Base-by-base conservation (phyloP, 495 filamentous ascomycete species). In the Astrocystis sublimbata region DNA sequence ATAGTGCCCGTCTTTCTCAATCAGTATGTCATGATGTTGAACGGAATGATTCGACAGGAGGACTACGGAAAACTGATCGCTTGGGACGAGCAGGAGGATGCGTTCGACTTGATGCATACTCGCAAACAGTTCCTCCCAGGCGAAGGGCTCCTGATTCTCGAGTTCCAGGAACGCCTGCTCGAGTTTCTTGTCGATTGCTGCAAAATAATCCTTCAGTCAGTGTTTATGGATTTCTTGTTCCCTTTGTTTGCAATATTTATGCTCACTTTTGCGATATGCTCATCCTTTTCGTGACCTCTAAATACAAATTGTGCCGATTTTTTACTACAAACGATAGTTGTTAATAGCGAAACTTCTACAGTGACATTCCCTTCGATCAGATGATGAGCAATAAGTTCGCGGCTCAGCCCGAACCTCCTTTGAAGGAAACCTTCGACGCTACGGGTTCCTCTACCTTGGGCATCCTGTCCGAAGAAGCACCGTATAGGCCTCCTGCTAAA, bases 161-260 rank as follows among this genome's bases (percentile, higher is more conserved):
- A 86, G 54, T 66, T 76, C 0, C 83, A 86, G 56, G 68, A 80
- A 36, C 64, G 76, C 2, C 57, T 85, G 12, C 56, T 76, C 2
- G n/a, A 30, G 0, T 86, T 86, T 52, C 75, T 86, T 0, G 62
- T 80, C 0, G 33, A 75, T 12, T 81, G 74, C 63, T 78, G 69
- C 70, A 62, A 70, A 19, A n/a, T 50, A 1, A 76, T 86, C 12
- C 73, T 86, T 8, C 78, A 77, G n/a, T n/a, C n/a, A n/a, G n/a
- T n/a, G n/a, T n/a, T n/a, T n/a, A n/a, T n/a, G n/a, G n/a, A n/a
- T n/a, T n/a, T n/a, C n/a, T n/a, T n/a, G n/a, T n/a, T n/a, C n/a
- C n/a, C n/a, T n/a, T n/a, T n/a, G n/a, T n/a, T n/a, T n/a, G n/a
- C n/a, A n/a, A n/a, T n/a, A n/a, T n/a, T n/a, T n/a, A n/a, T n/a